These are phyloP conservation scores for Thecaphora frezii DNA, from an alignment of 1,284 basidiomycete species.

Conservation along the genomic window DNA sequence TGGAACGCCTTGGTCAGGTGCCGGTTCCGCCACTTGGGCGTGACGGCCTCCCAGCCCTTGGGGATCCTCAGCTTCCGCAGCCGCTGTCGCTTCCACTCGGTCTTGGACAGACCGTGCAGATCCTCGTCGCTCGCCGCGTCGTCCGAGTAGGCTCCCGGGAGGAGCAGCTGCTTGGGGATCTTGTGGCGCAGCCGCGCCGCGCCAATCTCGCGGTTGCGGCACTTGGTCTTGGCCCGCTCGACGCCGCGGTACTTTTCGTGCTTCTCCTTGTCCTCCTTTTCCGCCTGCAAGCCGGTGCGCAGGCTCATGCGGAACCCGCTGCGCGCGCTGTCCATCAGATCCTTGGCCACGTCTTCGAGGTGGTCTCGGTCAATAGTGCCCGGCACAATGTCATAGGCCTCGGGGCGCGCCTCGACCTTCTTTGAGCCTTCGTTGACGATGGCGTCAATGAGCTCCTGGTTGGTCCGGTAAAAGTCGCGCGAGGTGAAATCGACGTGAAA, in stretches of 20 bases:
- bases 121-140: conserved; percentile 47
- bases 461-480: conserved; percentile 39
- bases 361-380: conserved; percentile 37
- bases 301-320: conserved; percentile 40
- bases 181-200: conserved; percentile 28
- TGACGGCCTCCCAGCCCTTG: conserved; percentile 40
- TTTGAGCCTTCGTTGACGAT: conserved; percentile 27
- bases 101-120: conserved; percentile 36
- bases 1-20: conserved; percentile 39
- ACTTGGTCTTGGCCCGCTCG: conserved; percentile 38
- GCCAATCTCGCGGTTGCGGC: conserved; percentile 39
- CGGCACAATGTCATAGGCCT: conserved; percentile 36
- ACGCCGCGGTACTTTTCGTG: conserved; percentile 39
- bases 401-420: conserved; percentile 36
- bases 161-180: conserved; percentile 38
- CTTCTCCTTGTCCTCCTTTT: conserved; percentile 45
- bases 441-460: conserved; percentile 38
- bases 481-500: conserved; percentile 40
- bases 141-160: conserved; percentile 39
- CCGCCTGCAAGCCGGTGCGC: conserved; percentile 31
- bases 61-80: conserved; percentile 34
- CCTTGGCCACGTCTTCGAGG: conserved; percentile 43
- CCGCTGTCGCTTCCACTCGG: conserved; percentile 35
- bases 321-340: conserved; percentile 41
- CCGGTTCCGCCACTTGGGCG: conserved; percentile 42